Conservation (phyloP, 805 yeast species). For the Candida michaelii region DNA sequence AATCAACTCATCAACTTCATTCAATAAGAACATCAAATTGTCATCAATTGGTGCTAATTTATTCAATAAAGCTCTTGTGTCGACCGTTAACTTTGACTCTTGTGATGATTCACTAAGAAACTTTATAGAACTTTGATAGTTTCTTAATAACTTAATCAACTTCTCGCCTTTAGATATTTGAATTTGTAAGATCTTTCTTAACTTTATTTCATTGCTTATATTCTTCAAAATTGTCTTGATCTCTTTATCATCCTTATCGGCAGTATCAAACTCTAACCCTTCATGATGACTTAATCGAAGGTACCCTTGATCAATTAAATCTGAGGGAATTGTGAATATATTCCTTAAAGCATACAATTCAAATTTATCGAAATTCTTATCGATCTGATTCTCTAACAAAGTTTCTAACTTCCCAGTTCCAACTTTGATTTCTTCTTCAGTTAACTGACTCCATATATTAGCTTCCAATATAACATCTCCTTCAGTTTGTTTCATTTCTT, state of each 20-base stretch:
- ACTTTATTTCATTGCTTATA: conserved; percentile 43
- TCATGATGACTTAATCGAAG: conserved; percentile 69
- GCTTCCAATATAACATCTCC: conserved; percentile 16
- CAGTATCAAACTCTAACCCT: conserved; percentile 35
- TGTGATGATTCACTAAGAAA: conserved; percentile 22
- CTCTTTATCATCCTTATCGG: conserved; percentile 23
- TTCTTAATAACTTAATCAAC: conserved; percentile 30
- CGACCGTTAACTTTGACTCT: conserved; percentile 15
- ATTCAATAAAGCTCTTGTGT: conserved; percentile 26
- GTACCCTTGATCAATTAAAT: conserved; percentile 63
- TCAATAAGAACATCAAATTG: conserved; percentile 43
- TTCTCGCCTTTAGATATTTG: conserved; percentile 40
- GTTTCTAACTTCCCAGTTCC: conserved; percentile 84
- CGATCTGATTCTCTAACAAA: conserved; percentile 70
- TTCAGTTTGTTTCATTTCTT: conserved; percentile 12
- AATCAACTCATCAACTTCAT: conserved; percentile 42
- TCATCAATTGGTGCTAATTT: conserved; percentile 48
- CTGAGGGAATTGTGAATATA: conserved; percentile 67
- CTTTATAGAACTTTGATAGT: conserved; percentile 29
- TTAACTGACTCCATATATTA: conserved; percentile 16
- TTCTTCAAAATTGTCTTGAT: conserved; percentile 35
- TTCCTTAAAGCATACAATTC: conserved; percentile 82
- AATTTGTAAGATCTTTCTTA: conserved; percentile 40
- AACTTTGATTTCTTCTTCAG: conserved; percentile 57
- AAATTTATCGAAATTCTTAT: conserved; percentile 79